Percentiles rank a stretch among this genome's conserved stretches.
phyloP scores from a whole-genome alignment of 805 yeast genomes.

The Kazachstania taianensis region DNA sequence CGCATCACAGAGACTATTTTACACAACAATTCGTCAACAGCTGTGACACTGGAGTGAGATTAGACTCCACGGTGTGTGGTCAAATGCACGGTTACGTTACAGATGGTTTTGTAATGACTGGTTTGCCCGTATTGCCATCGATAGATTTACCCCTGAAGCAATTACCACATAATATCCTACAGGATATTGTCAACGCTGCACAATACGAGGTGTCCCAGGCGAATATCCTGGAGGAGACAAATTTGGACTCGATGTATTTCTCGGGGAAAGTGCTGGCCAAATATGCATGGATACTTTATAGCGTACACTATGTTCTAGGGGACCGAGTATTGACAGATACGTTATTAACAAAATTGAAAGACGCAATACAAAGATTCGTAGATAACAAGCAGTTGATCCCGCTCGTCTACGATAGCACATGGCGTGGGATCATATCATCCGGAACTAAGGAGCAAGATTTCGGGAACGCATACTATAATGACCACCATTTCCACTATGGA shows the following conservation, averaged over 20 bases:
- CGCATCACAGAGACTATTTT: constrained; percentile 51
- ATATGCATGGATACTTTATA: constrained; percentile 78
- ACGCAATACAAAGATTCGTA: constrained; percentile 61
- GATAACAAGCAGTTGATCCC: constrained; percentile 62
- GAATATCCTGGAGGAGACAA: constrained; percentile 31
- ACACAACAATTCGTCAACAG: constrained; percentile 15
- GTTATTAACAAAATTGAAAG: constrained; percentile 49
- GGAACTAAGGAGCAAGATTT: constrained; percentile 55
- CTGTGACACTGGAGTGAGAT: constrained; percentile 7
- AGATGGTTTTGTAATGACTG: constrained; percentile 29
- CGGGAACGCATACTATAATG: constrained; percentile 63
- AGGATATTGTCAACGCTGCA: constrained; percentile 30
- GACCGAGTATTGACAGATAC: constrained; percentile 42
- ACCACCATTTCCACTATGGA: constrained; percentile 71
- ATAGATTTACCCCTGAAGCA: constrained; percentile 25
- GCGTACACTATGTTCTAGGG: constrained; percentile 52
- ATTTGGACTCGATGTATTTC: constrained; percentile 77
- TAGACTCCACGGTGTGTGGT: constrained; percentile 45
- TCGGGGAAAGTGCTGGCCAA: constrained; percentile 84
- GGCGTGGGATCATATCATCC: constrained; percentile 70
- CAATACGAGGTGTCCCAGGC: constrained; percentile 26
- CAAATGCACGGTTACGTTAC: constrained; percentile 37
- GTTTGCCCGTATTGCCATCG: neutral
- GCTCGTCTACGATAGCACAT: constrained; percentile 64
- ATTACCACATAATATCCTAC: constrained; percentile 27